Evolutionary conservation across 495 filamentous ascomycete species (phyloP), one percentile per base, ranked within the genome.

Genomic region (Penicillium simplicissimum): DNA sequence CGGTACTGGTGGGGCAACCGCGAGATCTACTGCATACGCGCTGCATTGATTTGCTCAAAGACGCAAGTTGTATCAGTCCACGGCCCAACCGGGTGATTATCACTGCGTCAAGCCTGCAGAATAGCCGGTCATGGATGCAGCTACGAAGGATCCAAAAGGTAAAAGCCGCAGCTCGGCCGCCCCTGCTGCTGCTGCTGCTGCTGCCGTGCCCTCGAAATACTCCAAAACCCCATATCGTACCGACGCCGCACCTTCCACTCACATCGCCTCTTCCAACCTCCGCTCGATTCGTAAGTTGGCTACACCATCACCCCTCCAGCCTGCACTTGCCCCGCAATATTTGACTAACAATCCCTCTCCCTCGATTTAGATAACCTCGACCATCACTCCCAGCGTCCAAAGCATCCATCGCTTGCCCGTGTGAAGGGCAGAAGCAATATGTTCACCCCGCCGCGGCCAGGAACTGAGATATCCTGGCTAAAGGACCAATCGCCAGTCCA

Each of bases 401-500:
- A 72, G 42, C 76, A 76, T 49, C 68, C 67, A 28, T 74, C 75
- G 9, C 65, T 79, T 48, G 65, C 64, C 31, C 76, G 76, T 36
- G 69, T 77, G 31, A 79, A 77, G 62, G 75, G 74, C 35, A 64
- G 67, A 56, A 55, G 48, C 61, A 62, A 71, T 40, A 79, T 79
- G 76, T 70, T 76, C 56, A 74, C 74, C n/a, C 72, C 73, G 33
- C 74, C 71, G 25, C 69, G 60, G 28, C 67, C 59, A 40, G 65
- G 58, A 19, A 14, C 60, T 61, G 76, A 77, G 56, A 60, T 69
- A 55, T 76, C 75, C 40, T 79, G 75, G 75, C 52, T 73, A 45
- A 67, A 67, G 25, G 76, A 77, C 23, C 70, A 74, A 57, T 74
- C 75, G 0, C 72, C 74, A 13, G 58, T 52, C 11, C 56, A 45